These are phyloP conservation scores for Penicillium janthinellum DNA, from an alignment of 2,329 filamentous ascomycete species.

Conservation along the genomic window DNA sequence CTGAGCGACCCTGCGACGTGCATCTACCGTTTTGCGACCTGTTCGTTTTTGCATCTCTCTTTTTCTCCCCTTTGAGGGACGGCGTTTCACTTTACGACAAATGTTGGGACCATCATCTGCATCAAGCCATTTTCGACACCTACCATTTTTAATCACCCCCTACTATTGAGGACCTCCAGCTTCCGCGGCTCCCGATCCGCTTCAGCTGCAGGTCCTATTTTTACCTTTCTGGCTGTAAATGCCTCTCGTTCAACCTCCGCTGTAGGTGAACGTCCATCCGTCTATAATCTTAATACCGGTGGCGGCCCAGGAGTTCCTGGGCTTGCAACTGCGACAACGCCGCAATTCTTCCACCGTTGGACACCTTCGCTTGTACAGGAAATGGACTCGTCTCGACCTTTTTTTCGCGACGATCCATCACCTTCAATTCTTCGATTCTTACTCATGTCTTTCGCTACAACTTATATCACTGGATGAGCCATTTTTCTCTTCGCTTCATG, in stretches of 20 bases:
- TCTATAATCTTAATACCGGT: constrained; percentile 47
- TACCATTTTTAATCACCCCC: constrained; percentile 41
- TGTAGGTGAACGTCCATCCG: constrained; percentile 25
- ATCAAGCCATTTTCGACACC: constrained; percentile 44
- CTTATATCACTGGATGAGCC: constrained; percentile 34
- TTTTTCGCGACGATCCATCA: constrained; percentile 20
- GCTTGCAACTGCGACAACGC: constrained; percentile 8
- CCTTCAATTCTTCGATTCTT: constrained; percentile 31
- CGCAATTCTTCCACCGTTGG: constrained; percentile 25
- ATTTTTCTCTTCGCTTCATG: constrained; percentile 30
- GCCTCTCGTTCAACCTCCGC: constrained; percentile 28
- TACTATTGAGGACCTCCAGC: constrained; percentile 24
- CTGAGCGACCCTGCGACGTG: constrained; percentile 24
- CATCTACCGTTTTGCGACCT: constrained; percentile 26
- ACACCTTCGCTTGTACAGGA: constrained; percentile 44
- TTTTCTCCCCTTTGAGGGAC: constrained; percentile 27
- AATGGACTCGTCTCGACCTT: constrained; percentile 12
- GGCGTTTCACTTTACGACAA: constrained; percentile 44
- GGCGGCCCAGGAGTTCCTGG: constrained; percentile 19
- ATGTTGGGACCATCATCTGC: constrained; percentile 37
- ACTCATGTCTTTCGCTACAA: constrained; percentile 38
- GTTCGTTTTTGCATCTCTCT: constrained; percentile 32
- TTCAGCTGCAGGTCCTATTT: constrained; percentile 25
- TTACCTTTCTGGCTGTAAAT: constrained; percentile 41
- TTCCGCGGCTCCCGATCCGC: constrained; percentile 25